Evolutionary conservation across 164 flowering plant species (phyloP), one percentile per base, ranked within the genome.

Genomic region (Vitis cinerea): DNA sequence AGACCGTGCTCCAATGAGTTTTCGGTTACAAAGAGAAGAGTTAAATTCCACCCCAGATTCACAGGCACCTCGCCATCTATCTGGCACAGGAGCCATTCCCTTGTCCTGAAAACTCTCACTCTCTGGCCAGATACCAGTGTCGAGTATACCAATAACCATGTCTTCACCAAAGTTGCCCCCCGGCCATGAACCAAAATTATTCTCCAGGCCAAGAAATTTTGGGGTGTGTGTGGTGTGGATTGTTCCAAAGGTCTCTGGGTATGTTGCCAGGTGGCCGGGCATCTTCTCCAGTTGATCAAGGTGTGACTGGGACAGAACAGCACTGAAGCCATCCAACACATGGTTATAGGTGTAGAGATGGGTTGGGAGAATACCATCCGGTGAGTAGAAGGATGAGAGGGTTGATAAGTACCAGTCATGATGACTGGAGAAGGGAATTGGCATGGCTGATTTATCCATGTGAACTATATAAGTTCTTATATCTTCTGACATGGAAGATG

Each of bases 71-170:
- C 59, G 66, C 87, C 89, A 86, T 23, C 79, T 61, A 5, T 53
- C 65, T 0, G 89, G 89, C 51, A 85, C 77, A 6, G 72, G 80
- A 0, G 80, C 67, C 76, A 83, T 76, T 9, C 78, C 84, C 0
- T 67, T 23, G 54, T 80, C 87, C 0, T 66, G 52, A 71, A 81
- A 82, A 29, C 87, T 37, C 68, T 75, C 75, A 2, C 83, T 81
- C 61, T 80, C 83, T 0, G 85, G 84, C 85, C 85, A 83, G 15
- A 85, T 69, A 4, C 87, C 87, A 0, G 79, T 71, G 58, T 85
- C 85, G 15, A 85, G 6, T 1, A 85, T 59, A 0, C 86, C 86
- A 13, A 81, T 72, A 23, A 82, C 79, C 44, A 79, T 67, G 54
- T 75, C 82, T n/a, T 75, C 77, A 0, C 82, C 85, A 51, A 74